Percentiles rank a stretch among this genome's conserved stretches.
These are phyloP conservation scores for Termitomyces heimii DNA, from an alignment of 768 basidiomycete species.

Conservation along the genomic window DNA sequence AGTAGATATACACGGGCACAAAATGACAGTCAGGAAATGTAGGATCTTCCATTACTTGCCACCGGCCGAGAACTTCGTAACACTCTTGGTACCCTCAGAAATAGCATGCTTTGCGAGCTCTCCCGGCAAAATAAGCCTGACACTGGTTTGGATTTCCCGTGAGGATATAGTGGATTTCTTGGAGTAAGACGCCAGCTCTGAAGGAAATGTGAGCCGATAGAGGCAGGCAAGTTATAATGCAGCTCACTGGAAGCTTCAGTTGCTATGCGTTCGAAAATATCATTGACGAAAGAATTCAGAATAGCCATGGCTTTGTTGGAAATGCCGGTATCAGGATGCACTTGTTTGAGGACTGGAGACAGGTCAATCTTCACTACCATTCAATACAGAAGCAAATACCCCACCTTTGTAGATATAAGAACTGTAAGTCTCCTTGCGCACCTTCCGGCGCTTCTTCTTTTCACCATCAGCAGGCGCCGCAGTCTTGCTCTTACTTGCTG, in stretches of 20 bases:
- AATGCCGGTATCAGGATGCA: conserved; percentile 92
- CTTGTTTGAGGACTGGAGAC: conserved; percentile 73
- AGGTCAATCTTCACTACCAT: neutral
- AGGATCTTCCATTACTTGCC: conserved; percentile 27
- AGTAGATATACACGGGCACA: conserved; percentile 5
- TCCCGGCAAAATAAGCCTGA: conserved; percentile 79
- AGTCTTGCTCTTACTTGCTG: conserved; percentile 28
- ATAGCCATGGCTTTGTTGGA: conserved; percentile 87
- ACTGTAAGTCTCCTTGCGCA: conserved; percentile 78
- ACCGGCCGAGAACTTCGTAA: conserved; percentile 45
- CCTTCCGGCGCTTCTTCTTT: conserved; percentile 79
- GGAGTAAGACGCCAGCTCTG: conserved; percentile 78
- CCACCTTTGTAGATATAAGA: conserved; percentile 82
- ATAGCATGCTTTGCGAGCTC: conserved; percentile 87
- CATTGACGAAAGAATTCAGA: conserved; percentile 80
- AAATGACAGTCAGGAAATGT: neutral
- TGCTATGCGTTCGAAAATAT: conserved; percentile 79
- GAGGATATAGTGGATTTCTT: conserved; percentile 92
- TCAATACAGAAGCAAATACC: conserved; percentile 9
- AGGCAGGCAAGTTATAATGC: conserved; percentile 16
- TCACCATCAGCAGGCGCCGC: conserved; percentile 50
- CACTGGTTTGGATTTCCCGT: conserved; percentile 83
- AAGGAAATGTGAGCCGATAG: conserved; percentile 28
- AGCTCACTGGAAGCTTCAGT: conserved; percentile 62
- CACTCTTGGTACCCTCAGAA: conserved; percentile 53